Base-by-base conservation (phyloP, 2,329 filamentous ascomycete genomes). In the Fusarium sp. region DNA sequence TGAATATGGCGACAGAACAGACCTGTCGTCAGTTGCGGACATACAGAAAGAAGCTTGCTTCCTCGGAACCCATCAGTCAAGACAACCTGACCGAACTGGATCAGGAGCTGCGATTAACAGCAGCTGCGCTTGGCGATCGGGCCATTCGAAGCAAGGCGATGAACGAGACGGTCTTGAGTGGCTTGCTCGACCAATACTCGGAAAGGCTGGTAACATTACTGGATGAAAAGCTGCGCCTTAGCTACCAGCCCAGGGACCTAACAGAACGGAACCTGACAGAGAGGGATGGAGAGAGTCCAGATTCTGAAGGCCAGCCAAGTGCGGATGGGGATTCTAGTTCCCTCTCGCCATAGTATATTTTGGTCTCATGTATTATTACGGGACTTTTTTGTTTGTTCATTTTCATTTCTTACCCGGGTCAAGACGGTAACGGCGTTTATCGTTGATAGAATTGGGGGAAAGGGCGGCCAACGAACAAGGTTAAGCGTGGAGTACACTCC, bases 171-270 rank as follows among this genome's bases (percentile, higher is more conserved):
- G 84, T 89, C 57, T 82, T 93, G 36, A 89, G 86, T 44, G 91
- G 91, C 58, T 82, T 95, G 51, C 83, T 95, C 9, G 93, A 94
- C 74, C 90, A 94, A 81, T 94, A 94, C 77, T 93, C 92, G 3
- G 92, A 94, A 77, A 87, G 91, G 68, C 84, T 95, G 56, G 90
- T 94, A 7, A 89, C 86, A 53, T 86, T 94, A 81, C 85, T 95
- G 51, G 92, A 95, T 72, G 91, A 94, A 80, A 93, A 92, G 80
- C 86, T 94, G 59, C 84, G 87, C 55, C 81, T 91, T 36, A 85
- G 79, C 11, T 83, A 80, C 76, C 79, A 82, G 36, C 76, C 79
- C 38, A 78, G 76, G 64, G 78, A 81, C 66, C 66, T 67, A 22
- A 58, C 60, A 29, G 72, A 75, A 33, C 29, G 76, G 65, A 77